Evolutionary conservation across 306 rosid genomes (phyloP), one percentile per base, ranked within the genome.

Genomic region (Citrullus mucosospermus): DNA sequence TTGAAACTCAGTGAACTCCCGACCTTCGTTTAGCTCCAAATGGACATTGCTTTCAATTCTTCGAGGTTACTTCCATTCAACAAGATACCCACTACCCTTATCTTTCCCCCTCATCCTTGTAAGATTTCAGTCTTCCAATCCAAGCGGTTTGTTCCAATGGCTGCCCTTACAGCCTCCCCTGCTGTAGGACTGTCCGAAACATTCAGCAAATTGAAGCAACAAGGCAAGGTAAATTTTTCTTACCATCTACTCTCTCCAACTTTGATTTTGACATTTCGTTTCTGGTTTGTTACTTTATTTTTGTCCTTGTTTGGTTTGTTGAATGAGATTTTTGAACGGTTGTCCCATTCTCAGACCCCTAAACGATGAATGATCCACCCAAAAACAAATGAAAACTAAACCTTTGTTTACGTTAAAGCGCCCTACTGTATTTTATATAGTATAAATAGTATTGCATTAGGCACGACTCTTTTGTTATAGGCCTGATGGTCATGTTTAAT

Each of bases 131-230:
- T 71, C 36, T 87, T 76, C 80, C 92, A 73, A 2, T 16, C 74
- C 41, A 82, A 85, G 78, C 85, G 89, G 20, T 75, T 80, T 76
- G 55, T 87, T 80, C 83, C 86, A 9, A 88, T 92, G 89, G 90
- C 96, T 39, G 86, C 96, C 78, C 81, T 84, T 80, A 81, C 84
- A 70, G 68, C 87, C 73, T 61, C 77, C 82, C 68, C 85, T 59
- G 20, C 90, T 38, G 85, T 87, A 36, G 90, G 97, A 36, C 88
- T 95, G 72, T 85, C 97, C 38, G 87, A 88, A 81, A 95, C 97
- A 8, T 95, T 95, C 86, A 78, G 54, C 61, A 91, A 83, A 59
- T 58, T 95, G 80, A 95, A 79, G 58, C 77, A 82, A 66, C 82
- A 88, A 54, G 93, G 96, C 73, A 91, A 89, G 87, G 99, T 92